Percentiles rank a stretch among this genome's conserved stretches.
Evolutionary conservation across 352 stramenopile species (phyloP).

Genomic region (Globisporangium parvum): DNA sequence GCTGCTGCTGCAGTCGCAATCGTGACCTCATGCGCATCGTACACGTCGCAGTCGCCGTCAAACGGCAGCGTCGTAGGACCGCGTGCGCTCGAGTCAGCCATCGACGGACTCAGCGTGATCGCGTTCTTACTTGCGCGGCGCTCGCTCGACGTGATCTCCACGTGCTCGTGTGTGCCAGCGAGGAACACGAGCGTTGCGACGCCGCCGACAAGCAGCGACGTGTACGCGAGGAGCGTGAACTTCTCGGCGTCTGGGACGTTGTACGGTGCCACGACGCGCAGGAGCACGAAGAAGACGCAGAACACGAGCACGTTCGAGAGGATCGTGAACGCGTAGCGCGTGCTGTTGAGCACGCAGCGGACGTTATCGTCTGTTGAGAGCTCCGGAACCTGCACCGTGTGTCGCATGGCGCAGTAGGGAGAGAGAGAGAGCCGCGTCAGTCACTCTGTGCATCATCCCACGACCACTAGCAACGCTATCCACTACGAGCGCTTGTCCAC

Average conservation of each 20-base stretch:
- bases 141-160: constrained; percentile 22
- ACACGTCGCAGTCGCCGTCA: constrained; percentile 40
- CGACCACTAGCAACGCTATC: background rate
- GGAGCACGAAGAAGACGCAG: constrained; percentile 65
- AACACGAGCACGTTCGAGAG: constrained; percentile 86
- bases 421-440: background rate
- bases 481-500: no score
- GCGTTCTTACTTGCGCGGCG: constrained; percentile 16
- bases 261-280: constrained; percentile 49
- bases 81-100: constrained; percentile 38
- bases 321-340: constrained; percentile 81
- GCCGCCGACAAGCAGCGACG: constrained; percentile 58
- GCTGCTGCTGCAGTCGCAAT: background rate
- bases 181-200: constrained; percentile 63
- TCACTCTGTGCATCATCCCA: background rate
- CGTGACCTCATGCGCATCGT: constrained; percentile 10
- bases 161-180: constrained; percentile 54
- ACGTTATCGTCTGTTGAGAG: constrained; percentile 73
- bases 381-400: constrained; percentile 49
- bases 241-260: constrained; percentile 64
- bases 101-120: constrained; percentile 42
- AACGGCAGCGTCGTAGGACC: constrained; percentile 46
- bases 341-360: constrained; percentile 76
- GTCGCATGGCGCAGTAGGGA: no score
- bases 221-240: constrained; percentile 73